Evolutionary conservation across 768 basidiomycete species (phyloP), one percentile per base, ranked within the genome.

Genomic region (Candolleomyces aberdarensis): DNA sequence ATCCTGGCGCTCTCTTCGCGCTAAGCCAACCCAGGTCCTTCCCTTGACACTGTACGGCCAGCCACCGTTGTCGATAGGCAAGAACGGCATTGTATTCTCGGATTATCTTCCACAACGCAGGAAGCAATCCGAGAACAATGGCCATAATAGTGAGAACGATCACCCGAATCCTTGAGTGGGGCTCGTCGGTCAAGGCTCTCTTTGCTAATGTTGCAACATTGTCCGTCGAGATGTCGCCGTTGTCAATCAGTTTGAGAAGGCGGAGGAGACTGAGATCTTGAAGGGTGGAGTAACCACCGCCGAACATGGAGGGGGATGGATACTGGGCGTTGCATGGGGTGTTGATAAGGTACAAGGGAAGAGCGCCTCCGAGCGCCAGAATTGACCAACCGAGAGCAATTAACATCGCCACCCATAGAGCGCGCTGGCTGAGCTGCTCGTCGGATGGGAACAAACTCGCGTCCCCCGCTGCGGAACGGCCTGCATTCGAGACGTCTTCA

Each of bases 11-110:
- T 22, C 77, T 71, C 4, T 72, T 75, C 0, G 82, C 83, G 66
- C 85, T 85, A 46, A 92, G 73, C 86, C 90, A 92, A 6, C 85
- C 91, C 75, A 94, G 79, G 66, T 93, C 91, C 62, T 85, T 78
- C 3, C 84, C 84, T 62, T 82, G 83, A 67, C 92, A 91, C 56
- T 81, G 82, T 1, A 85, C 74, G 32, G 83, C 76, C 17, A 85
- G 67, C 85, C 91, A 93, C 31, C 81, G 78, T 47, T 75, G 72
- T 52, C 86, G 79, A 66, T 82, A 86, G 8, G 74, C 78, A 3
- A 83, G 78, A 3, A 89, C 71, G 15, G 67, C 73, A 66, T 80
- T 83, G 67, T 89, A 87, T 70, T 92, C 88, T 63, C 75, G 76
- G 51, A 90, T 66, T 22, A 93, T 81, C 65, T 85, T 83, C 71